Base-by-base conservation (phyloP, 1,284 basidiomycete genomes). In the Veloporphyrellus conicus region DNA sequence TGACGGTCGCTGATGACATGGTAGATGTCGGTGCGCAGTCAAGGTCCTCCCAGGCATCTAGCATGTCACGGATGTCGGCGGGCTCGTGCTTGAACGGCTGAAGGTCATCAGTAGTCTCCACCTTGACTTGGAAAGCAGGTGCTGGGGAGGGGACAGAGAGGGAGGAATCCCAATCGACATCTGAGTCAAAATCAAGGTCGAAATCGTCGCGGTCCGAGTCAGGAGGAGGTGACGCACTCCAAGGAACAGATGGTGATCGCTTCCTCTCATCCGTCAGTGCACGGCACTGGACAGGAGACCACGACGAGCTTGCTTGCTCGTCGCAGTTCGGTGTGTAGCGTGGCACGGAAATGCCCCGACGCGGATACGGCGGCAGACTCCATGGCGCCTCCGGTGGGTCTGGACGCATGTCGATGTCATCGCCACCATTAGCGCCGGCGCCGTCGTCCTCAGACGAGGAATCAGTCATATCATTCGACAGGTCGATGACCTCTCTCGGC, bases 41-140 rank as follows among this genome's bases (percentile, higher is more conserved):
- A 48, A 79, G 69, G 55, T 78, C 73, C 38, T 84, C 84, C 81
- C 82, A 86, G 16, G 76, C 76, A 48, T 82, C 81, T 32, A 85
- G 59, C 61, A 81, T 74, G 15, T 76, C 76, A 53, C 79, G 74
- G 10, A 84, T 72, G 54, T 83, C 82, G 22, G 66, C 69, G 1
- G 76, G 73, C 54, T 85, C 82, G 54, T 78, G 72, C 61, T 84
- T 84, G 48, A 84, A 59, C 14, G 41, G 50, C 20, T 46, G 48
- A 16, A 59, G 25, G 6, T 55, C 55, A 27, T 67, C 60, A n/a
- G 38, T 32, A 6, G 43, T 43, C 49, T 64, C 61, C 6, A 66
- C 54, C 41, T 59, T 68, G 28, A 65, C 47, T 18, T 37, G 45
- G 3, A 49, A 45, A 23, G 33, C 46, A n/a, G 61, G 34, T 27